Conservation (phyloP, 805 yeast genomes). For the Pachysolen tannophilus region DNA sequence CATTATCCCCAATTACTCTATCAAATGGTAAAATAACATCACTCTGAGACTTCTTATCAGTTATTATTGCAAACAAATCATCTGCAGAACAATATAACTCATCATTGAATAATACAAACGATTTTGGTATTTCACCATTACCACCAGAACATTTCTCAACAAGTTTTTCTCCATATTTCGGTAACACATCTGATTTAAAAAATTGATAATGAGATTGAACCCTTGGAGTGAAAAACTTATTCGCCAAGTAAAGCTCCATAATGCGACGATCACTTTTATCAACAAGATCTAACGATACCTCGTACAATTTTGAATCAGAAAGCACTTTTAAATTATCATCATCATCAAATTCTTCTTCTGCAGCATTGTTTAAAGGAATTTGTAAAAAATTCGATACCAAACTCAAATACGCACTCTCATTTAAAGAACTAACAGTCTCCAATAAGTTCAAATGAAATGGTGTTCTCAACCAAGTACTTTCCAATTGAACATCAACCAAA, state of each 20-base stretch:
- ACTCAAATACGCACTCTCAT: constrained; percentile 29
- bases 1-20: constrained; percentile 47
- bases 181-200: constrained; percentile 30
- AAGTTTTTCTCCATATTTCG: constrained; percentile 23
- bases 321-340: constrained; percentile 18
- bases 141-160: constrained; percentile 7
- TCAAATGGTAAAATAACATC: constrained; percentile 40
- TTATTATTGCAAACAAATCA: constrained; percentile 74
- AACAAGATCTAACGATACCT: constrained; percentile 13
- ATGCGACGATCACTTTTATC: constrained; percentile 12
- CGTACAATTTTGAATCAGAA: constrained; percentile 20
- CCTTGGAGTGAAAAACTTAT: constrained; percentile 49
- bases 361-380: constrained; percentile 8
- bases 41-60: constrained; percentile 26
- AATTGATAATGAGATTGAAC: constrained; percentile 56
- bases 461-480: constrained; percentile 31
- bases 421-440: constrained; percentile 29
- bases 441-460: constrained; percentile 34
- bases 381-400: constrained; percentile 22
- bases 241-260: constrained; percentile 35
- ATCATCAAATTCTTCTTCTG: constrained; percentile 23
- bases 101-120: constrained; percentile 48
- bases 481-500: constrained; percentile 22
- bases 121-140: constrained; percentile 19
- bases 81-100: constrained; percentile 55